These are phyloP conservation scores for Agrocybe chaxingu DNA, from an alignment of 768 basidiomycete species.

Conservation along the genomic window DNA sequence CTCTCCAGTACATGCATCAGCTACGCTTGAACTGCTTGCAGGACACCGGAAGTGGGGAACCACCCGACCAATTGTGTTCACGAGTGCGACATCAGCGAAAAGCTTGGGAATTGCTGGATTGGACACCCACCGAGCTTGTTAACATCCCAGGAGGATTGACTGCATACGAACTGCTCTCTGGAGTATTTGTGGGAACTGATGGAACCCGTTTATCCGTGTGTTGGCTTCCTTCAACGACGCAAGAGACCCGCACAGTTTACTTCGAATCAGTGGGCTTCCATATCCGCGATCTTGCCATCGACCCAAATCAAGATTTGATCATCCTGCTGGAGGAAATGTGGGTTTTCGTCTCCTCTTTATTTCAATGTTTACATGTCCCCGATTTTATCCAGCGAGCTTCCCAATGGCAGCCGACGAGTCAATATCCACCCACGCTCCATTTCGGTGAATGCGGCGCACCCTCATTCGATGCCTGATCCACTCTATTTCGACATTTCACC, in stretches of 20 bases:
- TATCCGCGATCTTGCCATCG: background rate
- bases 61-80: no score
- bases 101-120: background rate
- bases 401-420: background rate
- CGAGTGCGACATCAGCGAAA: background rate
- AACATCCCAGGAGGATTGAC: background rate
- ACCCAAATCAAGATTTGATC: background rate
- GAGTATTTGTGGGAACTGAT: background rate
- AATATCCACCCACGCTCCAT: background rate
- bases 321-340: background rate
- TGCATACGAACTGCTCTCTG: background rate
- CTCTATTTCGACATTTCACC: background rate
- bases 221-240: background rate
- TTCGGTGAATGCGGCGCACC: background rate
- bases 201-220: background rate
- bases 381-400: background rate
- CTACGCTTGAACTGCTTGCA: no score
- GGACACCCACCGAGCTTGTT: background rate
- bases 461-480: background rate
- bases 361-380: background rate
- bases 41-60: no score
- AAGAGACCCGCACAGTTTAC: background rate
- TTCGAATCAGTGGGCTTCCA: background rate
- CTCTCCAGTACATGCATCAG: no score
- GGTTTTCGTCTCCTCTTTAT: background rate